phyloP scores from a whole-genome alignment of 106 monocot genomes.

The Dendrobium nobile region DNA sequence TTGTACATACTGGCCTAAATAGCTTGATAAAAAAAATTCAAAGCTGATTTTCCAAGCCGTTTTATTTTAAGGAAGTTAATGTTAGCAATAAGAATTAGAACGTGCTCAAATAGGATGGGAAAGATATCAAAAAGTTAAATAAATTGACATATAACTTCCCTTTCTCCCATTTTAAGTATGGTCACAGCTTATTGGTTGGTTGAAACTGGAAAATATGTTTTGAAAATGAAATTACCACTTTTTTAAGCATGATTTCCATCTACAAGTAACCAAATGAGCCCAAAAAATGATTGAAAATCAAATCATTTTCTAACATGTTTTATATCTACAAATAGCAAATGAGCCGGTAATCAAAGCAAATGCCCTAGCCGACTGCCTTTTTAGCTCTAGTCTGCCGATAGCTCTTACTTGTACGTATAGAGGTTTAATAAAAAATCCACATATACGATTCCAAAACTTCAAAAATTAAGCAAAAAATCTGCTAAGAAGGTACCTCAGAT shows the following conservation, averaged over 20 bases:
- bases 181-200: not conserved
- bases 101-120: too few species aligned
- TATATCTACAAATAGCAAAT: not conserved
- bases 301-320: not conserved
- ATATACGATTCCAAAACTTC: not conserved
- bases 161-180: too few species aligned
- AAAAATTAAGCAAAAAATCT: not conserved
- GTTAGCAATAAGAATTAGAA: too few species aligned
- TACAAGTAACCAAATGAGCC: not conserved
- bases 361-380: not conserved
- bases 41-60: too few species aligned
- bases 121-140: too few species aligned
- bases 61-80: too few species aligned
- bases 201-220: not conserved
- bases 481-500: slow-evolving; percentile 40
- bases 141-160: too few species aligned
- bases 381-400: not conserved
- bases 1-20: too few species aligned
- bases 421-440: not conserved
- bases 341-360: not conserved
- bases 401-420: not conserved
- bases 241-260: not conserved
- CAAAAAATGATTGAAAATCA: not conserved
- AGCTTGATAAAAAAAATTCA: too few species aligned
- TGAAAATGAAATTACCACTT: not conserved